Conservation (phyloP, 495 filamentous ascomycete genomes). For the Penicillium paxilli region DNA sequence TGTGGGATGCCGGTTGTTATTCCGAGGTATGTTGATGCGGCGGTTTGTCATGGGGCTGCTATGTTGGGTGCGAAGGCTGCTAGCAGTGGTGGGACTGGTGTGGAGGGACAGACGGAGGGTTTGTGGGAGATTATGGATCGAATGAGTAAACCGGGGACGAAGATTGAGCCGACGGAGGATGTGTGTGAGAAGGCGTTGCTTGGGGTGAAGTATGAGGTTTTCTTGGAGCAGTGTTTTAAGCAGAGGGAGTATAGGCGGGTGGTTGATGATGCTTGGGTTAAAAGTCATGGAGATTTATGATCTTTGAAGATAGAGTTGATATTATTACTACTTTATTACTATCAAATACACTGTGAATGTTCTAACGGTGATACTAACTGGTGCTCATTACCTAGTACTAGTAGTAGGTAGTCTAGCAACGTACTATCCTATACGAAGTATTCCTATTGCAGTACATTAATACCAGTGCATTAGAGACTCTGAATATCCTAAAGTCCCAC, state of each 20-base stretch:
- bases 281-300: too few relatives aligned
- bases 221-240: slow-evolving; percentile 64
- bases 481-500: too few relatives aligned
- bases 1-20: slow-evolving; percentile 91
- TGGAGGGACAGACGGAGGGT: slow-evolving; percentile 75
- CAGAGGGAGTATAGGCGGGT: slow-evolving; percentile 61
- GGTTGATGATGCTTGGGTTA: slow-evolving; percentile 60
- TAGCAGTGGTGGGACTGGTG: slow-evolving; percentile 63
- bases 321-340: too few relatives aligned
- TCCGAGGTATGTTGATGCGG: slow-evolving; percentile 87
- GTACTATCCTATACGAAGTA: too few relatives aligned
- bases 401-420: too few relatives aligned
- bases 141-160: slow-evolving; percentile 91
- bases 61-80: slow-evolving; percentile 97
- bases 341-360: too few relatives aligned
- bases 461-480: too few relatives aligned
- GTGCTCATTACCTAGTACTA: too few relatives aligned
- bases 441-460: too few relatives aligned
- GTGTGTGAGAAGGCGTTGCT: slow-evolving; percentile 74
- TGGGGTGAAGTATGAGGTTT: slow-evolving; percentile 75
- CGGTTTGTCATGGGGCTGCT: slow-evolving; percentile 94
- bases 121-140: slow-evolving; percentile 97
- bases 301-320: too few relatives aligned
- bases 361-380: too few relatives aligned
- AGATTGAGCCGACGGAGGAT: slow-evolving; percentile 70